Conservation (phyloP, 768 basidiomycete genomes). For the Dictyophora rubrovolvata region DNA sequence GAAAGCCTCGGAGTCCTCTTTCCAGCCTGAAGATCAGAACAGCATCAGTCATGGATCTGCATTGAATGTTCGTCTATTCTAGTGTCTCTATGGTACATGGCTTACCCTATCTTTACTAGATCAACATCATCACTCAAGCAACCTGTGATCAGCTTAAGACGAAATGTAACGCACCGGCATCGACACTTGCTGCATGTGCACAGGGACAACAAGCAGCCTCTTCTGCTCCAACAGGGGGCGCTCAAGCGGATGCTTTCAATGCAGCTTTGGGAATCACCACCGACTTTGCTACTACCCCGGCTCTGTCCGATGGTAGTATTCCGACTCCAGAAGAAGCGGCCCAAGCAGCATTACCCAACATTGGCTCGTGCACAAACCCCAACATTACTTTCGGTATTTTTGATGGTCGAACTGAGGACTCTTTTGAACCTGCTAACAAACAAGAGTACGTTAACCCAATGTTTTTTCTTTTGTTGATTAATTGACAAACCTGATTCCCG, state of each 20-base stretch:
- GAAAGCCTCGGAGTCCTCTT: background rate
- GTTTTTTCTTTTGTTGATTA: background rate
- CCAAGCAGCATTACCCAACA: background rate
- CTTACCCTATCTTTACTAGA: background rate
- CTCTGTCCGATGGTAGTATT: constrained; percentile 15
- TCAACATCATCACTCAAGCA: background rate
- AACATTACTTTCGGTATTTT: background rate
- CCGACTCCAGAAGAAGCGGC: background rate
- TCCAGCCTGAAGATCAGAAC: background rate
- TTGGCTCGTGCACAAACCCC: background rate
- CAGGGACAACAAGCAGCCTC: background rate
- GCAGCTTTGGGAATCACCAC: constrained; percentile 43
- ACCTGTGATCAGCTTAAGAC: background rate
- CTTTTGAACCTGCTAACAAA: constrained; percentile 29
- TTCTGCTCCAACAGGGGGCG: constrained; percentile 26
- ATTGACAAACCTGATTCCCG: background rate
- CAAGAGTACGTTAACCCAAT: constrained; percentile 49
- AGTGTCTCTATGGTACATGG: background rate
- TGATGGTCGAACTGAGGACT: background rate
- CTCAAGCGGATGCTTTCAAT: constrained; percentile 56
- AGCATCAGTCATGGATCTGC: background rate
- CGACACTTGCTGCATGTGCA: background rate
- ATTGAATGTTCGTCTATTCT: background rate
- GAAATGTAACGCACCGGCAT: background rate
- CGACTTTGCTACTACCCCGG: constrained; percentile 35